Evolutionary conservation across 2,329 filamentous ascomycete genomes (phyloP).

Genomic region (Fusarium dimerum): DNA sequence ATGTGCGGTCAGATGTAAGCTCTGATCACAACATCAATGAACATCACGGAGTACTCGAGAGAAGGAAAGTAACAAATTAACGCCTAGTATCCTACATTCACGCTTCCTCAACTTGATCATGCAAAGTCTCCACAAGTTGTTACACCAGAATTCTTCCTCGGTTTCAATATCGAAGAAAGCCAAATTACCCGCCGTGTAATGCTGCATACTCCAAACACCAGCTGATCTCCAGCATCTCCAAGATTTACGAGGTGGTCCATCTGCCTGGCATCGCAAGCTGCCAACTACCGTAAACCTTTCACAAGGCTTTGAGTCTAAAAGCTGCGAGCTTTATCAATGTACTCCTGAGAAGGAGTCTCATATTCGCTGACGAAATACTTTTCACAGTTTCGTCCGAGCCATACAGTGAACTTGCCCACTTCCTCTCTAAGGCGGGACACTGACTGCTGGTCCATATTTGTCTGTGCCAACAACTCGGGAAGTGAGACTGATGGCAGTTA

Average conservation of each 20-base stretch:
- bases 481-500: conserved; percentile 66
- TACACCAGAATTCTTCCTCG: background rate
- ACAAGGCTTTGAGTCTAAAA: conserved; percentile 30
- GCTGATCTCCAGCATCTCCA: background rate
- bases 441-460: conserved; percentile 94
- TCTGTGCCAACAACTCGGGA: conserved; percentile 92
- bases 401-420: conserved; percentile 80
- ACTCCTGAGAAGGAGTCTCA: conserved; percentile 70
- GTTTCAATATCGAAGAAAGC: background rate
- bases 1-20: too few relatives aligned
- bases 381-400: conserved; percentile 76
- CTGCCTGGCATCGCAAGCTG: too few relatives aligned
- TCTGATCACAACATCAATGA: too few relatives aligned
- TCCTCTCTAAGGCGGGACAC: conserved; percentile 88
- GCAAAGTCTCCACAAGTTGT: background rate
- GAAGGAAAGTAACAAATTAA: conserved; percentile 12
- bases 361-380: conserved; percentile 79
- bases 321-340: conserved; percentile 65
- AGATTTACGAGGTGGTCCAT: background rate
- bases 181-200: background rate
- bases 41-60: conserved; percentile 9
- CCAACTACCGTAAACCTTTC: too few relatives aligned
- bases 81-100: conserved; percentile 24
- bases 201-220: background rate
- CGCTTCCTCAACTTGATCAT: background rate